phyloP scores from a whole-genome alignment of 352 stramenopile genomes.

The Phytophthora pisi region DNA sequence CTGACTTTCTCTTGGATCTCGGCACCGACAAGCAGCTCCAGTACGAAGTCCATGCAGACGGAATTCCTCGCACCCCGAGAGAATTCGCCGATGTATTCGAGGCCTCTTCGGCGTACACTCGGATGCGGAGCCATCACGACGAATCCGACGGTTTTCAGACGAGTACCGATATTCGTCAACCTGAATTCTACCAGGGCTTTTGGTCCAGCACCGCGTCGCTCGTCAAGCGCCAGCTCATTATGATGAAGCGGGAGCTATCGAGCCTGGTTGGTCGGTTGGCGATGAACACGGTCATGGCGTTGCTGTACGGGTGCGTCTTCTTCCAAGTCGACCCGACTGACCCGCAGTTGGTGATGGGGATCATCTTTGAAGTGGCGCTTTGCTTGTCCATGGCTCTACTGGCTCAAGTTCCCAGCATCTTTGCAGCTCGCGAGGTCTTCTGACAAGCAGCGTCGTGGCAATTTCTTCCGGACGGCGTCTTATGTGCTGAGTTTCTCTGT shows the following conservation, averaged over 20 bases:
- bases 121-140: not conserved
- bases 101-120: not conserved
- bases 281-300: constrained; percentile 22
- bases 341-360: constrained; percentile 19
- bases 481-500: constrained; percentile 22
- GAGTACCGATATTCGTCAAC: not conserved
- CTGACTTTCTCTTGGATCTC: constrained; percentile 60
- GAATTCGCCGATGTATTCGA: constrained; percentile 20
- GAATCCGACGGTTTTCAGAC: too few relatives aligned
- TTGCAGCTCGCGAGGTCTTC: constrained; percentile 24
- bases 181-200: constrained; percentile 26
- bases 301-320: constrained; percentile 28
- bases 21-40: constrained; percentile 45
- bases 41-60: constrained; percentile 24
- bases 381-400: constrained; percentile 21
- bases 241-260: constrained; percentile 21
- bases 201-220: constrained; percentile 22
- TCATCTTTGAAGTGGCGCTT: constrained; percentile 24
- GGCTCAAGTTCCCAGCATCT: constrained; percentile 17
- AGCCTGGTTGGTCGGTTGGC: constrained; percentile 13
- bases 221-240: constrained; percentile 15
- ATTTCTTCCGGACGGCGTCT: constrained; percentile 26
- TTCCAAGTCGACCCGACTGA: constrained; percentile 24
- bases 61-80: constrained; percentile 6
- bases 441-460: constrained; percentile 27